Evolutionary conservation across 208 protist species (phyloP), one percentile per base, ranked within the genome.

Genomic region (Leishmania aethiopica): DNA sequence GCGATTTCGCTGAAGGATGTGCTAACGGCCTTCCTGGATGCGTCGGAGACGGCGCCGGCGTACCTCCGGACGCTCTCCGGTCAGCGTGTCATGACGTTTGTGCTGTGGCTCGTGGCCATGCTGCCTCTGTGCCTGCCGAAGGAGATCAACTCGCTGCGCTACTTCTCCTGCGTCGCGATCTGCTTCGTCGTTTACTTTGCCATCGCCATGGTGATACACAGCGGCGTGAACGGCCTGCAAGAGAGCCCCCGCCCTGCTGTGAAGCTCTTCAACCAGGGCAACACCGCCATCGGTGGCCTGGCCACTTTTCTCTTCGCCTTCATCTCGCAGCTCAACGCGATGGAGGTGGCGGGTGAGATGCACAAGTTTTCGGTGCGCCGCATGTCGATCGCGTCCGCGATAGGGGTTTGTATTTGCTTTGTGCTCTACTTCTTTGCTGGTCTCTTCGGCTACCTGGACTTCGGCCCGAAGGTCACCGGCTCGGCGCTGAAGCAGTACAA

Each of bases 381-480:
- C 53, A 88, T 96, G 71, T 89, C 84, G 57, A 70, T 87, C 5
- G 79, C 81, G 15, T 78, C 90, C 3, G 69, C 67, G 6, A 59
- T 95, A 40, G 90, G 87, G 28, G 87, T 94, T 40, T 57, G 64
- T n/a, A 78, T 96, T 25, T 95, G 90, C 78, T 90, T 88, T 32
- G 78, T 77, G 2, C 79, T 96, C 10, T 95, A 96, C 89, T 77
- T 89, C 40, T 72, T 87, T 32, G 78, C 88, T 4, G 90, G 90
- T 17, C 59, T 95, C 37, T 94, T 94, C 62, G 93, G 93, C 3
- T 94, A 95, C 84, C 53, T 92, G n/a, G 89, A 95, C 83, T 95
- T 95, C 79, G 89, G 88, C 19, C 28, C 78, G 11, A 74, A 72
- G 17, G 75, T 91, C 28, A 84, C 62, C 22, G 89, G 84, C 57